Base-by-base conservation (phyloP, 2,329 filamentous ascomycete genomes). In the Aspergillus sp. region DNA sequence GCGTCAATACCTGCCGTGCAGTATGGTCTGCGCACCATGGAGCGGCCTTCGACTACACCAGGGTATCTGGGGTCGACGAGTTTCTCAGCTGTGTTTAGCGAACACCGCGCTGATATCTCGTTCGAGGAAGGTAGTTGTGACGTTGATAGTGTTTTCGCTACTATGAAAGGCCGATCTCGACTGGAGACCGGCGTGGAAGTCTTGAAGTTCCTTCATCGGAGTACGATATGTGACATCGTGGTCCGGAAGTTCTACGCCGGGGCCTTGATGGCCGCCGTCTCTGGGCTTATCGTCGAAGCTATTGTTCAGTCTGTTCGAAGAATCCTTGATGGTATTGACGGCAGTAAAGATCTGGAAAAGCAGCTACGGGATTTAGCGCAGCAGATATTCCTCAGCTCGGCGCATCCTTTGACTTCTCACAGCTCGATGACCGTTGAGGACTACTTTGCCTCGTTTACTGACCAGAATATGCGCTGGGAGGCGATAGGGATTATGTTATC, bases 401-500 rank as follows among this genome's bases (percentile, higher is more conserved):
- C 68, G 11, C 59, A 64, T 5, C 64, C 67, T 5, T 52, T 73
- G 59, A 58, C 55, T 2, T 62, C 62, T 1, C 63, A 70, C 44
- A 58, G 59, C 30, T 57, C 61, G 0, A 73, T 72, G 70, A 69
- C 66, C 2, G 57, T 68, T 2, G 60, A 68, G n/a, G 68, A 73
- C 8, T 74, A 74, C 48, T 68, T 62, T 44, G 56, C 60, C 5
- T 65, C 67, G 1, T 69, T 72, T 36, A 69, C 65, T 1, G 69
- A 65, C 5, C 47, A 61, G 4, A 74, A 74, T 45, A 62, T 72
- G 22, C 72, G 76, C 11, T 78, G 76, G 76, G 76, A 78, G 48
- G 73, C 73, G 0, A 48, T 79, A 1, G 75, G 73, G 2, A 65
- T 75, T 39, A 71, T 79, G 9, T 68, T 79, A 18, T 67, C 74